Conservation (phyloP, 495 filamentous ascomycete genomes). For the Glarea lozoyensis region DNA sequence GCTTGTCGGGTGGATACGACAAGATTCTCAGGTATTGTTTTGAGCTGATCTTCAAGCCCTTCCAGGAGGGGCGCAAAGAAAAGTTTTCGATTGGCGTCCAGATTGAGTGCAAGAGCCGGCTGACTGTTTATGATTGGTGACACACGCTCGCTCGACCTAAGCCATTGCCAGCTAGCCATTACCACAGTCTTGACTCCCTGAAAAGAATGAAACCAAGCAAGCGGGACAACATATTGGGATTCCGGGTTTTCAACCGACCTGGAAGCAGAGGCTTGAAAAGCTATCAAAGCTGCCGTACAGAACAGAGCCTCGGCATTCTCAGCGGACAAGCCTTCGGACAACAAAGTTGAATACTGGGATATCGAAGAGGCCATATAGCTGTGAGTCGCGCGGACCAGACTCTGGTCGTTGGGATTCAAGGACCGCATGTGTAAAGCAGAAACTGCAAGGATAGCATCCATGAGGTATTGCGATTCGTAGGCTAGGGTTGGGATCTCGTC, state of each 20-base stretch:
- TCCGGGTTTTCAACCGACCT: constrained; percentile 39
- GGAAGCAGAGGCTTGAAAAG: constrained; percentile 48
- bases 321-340: constrained; percentile 38
- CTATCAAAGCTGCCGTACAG: constrained; percentile 43
- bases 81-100: constrained; percentile 24
- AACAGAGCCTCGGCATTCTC: constrained; percentile 47
- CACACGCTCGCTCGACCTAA: constrained; percentile 38
- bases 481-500: constrained; percentile 44
- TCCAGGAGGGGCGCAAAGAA: constrained; percentile 45
- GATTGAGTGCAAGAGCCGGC: constrained; percentile 39
- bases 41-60: constrained; percentile 39
- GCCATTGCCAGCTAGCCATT: constrained; percentile 31
- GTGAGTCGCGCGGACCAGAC: constrained; percentile 44
- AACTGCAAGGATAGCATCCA: constrained; percentile 47
- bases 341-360: constrained; percentile 40
- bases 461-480: constrained; percentile 41
- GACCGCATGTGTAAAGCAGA: constrained; percentile 46
- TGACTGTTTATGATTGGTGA: constrained; percentile 47
- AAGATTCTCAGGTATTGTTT: constrained; percentile 10
- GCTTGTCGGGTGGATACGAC: constrained; percentile 34
- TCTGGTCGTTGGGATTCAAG: constrained; percentile 37
- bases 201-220: constrained; percentile 51
- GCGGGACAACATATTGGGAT: constrained; percentile 34
- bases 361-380: constrained; percentile 48
- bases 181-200: constrained; percentile 44